Conservation (phyloP, 2,329 filamentous ascomycete species). For the Fusarium kyushuense region DNA sequence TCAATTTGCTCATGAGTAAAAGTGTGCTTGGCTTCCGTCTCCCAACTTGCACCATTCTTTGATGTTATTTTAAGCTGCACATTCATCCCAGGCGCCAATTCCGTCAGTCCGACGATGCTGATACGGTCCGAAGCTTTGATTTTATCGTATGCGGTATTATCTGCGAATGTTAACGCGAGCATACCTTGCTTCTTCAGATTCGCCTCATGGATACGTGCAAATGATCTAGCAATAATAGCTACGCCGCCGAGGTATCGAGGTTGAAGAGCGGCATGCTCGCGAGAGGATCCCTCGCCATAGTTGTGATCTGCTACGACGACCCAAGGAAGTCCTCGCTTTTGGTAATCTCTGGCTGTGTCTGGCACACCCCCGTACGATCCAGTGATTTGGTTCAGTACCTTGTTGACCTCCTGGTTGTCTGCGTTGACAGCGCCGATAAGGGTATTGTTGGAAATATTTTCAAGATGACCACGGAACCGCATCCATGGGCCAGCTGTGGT, state of each 20-base stretch:
- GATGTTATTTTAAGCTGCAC: constrained; percentile 5
- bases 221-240: constrained; percentile 87
- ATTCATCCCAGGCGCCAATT: constrained; percentile 11
- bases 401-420: constrained; percentile 88
- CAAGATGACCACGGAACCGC: constrained; percentile 55
- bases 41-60: constrained; percentile 13
- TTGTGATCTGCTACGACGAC: constrained; percentile 97
- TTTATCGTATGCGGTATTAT: constrained; percentile 88
- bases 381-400: constrained; percentile 9
- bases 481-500: constrained; percentile 55
- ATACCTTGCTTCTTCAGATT: constrained; percentile 98
- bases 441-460: constrained; percentile 63
- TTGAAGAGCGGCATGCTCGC: constrained; percentile 92
- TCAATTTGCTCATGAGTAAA: constrained; percentile 28
- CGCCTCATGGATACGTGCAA: constrained; percentile 93
- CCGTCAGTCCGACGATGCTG: constrained; percentile 16
- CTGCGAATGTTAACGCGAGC: constrained; percentile 88
- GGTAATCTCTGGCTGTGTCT: constrained; percentile 15
- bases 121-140: constrained; percentile 59
- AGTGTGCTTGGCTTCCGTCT: constrained; percentile 20
- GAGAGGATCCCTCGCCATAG: constrained; percentile 92
- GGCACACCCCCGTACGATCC: neutral
- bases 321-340: constrained; percentile 63
- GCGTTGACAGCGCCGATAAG: constrained; percentile 76
- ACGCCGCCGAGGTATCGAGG: constrained; percentile 87